phyloP scores from a whole-genome alignment of 495 filamentous ascomycete genomes.

The Neurospora sp. region DNA sequence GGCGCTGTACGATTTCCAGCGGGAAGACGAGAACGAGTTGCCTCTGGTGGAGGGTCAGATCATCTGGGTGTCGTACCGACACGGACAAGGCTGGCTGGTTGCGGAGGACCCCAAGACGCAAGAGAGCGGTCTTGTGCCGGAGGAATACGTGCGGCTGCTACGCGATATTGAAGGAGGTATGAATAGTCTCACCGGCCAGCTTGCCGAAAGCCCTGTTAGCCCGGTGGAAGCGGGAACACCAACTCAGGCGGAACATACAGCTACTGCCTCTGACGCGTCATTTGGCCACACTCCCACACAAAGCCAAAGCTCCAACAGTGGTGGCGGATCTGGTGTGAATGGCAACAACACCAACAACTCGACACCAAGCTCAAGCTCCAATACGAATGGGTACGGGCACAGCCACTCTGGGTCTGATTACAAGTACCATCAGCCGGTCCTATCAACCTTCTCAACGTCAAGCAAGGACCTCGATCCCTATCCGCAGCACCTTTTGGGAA shows the following conservation, averaged over 20 bases:
- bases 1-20: conserved; percentile 85
- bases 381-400: neutral
- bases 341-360: conserved; percentile 17
- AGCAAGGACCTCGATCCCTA: conserved; percentile 66
- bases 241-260: conserved; percentile 42
- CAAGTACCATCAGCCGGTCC: conserved; percentile 53
- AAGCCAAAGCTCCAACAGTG: conserved; percentile 20
- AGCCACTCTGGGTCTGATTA: conserved; percentile 16
- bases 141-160: conserved; percentile 90
- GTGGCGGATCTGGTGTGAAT: conserved; percentile 12
- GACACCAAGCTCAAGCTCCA: conserved; percentile 10
- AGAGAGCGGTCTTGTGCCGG: conserved; percentile 78
- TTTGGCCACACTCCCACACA: conserved; percentile 32
- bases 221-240: conserved; percentile 42
- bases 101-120: conserved; percentile 91
- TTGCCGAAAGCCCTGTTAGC: conserved; percentile 30
- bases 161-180: conserved; percentile 74
- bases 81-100: conserved; percentile 95
- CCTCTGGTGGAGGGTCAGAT: conserved; percentile 89
- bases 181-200: conserved; percentile 40
- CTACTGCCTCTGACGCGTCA: conserved; percentile 3
- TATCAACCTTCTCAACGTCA: conserved; percentile 67
- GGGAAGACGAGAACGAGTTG: conserved; percentile 94
- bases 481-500: conserved; percentile 51
- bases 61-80: conserved; percentile 90